phyloP scores from a whole-genome alignment of 2,329 filamentous ascomycete species.

The Lasiodiplodia hormozganensis region DNA sequence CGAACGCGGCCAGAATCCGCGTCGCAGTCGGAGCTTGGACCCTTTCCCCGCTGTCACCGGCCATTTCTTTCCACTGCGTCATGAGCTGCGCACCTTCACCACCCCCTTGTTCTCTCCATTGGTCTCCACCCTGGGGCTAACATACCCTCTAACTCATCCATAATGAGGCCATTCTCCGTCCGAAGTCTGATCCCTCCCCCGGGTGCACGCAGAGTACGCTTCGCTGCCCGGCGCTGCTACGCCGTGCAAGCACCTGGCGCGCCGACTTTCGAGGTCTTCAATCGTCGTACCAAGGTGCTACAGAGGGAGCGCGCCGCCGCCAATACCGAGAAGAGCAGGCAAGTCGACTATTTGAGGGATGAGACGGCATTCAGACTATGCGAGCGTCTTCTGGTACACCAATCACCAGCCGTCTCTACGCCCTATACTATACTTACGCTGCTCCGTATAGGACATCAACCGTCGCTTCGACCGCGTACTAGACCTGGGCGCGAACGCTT shows the following conservation, averaged over 20 bases:
- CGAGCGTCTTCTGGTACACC: slow-evolving; percentile 77
- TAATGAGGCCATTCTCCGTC: slow-evolving; percentile 43
- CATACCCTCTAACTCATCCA: slow-evolving; percentile 17
- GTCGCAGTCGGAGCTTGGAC: slow-evolving; percentile 25
- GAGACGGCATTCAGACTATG: slow-evolving; percentile 85
- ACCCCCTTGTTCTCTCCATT: slow-evolving; percentile 12
- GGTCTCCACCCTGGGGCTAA: slow-evolving; percentile 15
- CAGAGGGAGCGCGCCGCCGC: slow-evolving; percentile 87
- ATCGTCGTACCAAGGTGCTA: slow-evolving; percentile 82
- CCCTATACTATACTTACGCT: neutral
- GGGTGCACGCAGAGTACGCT: slow-evolving; percentile 36
- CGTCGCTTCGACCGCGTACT: slow-evolving; percentile 83
- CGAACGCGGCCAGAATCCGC: slow-evolving; percentile 14
- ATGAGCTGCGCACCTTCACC: slow-evolving; percentile 15
- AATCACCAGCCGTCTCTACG: neutral
- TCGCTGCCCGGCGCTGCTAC: slow-evolving; percentile 57
- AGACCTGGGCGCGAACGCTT: slow-evolving; percentile 93
- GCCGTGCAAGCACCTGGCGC: slow-evolving; percentile 79
- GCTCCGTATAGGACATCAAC: slow-evolving; percentile 80
- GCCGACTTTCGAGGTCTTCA: slow-evolving; percentile 89
- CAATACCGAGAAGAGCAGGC: slow-evolving; percentile 73
- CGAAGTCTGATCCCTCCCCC: slow-evolving; percentile 45
- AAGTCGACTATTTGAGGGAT: slow-evolving; percentile 91
- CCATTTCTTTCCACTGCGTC: slow-evolving; percentile 25
- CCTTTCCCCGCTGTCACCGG: slow-evolving; percentile 1